Conservation (phyloP, 305 asterid species). For the Ruellia speciosa region DNA sequence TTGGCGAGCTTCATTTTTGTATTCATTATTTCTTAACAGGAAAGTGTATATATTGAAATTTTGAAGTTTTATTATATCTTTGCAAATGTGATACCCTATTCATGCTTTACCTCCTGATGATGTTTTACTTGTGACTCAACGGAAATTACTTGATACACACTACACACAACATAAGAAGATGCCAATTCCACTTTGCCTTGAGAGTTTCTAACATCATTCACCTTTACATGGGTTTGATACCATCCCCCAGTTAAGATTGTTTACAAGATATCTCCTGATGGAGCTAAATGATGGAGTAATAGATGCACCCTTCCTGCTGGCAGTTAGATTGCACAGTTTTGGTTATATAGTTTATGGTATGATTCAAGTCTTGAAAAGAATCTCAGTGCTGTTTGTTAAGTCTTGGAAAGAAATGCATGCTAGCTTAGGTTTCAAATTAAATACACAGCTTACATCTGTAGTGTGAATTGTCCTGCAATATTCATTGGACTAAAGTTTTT, state of each 20-base stretch:
- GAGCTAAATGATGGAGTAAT: no score
- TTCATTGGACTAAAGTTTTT: slow-evolving; percentile 15
- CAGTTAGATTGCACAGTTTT: slow-evolving; percentile 6
- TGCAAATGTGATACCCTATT: no score
- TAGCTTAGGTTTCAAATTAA: no score
- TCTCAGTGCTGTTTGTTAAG: no score
- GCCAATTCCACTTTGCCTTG: slow-evolving; percentile 10
- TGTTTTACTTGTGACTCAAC: not conserved
- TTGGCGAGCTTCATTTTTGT: slow-evolving; percentile 11
- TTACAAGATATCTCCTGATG: no score
- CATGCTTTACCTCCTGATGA: not conserved
- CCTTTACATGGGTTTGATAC: no score
- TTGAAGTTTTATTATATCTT: not conserved
- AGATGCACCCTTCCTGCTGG: not conserved
- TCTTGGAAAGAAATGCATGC: no score
- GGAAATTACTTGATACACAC: slow-evolving; percentile 1
- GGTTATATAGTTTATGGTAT: not conserved
- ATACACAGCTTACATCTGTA: no score
- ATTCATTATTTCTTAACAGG: not conserved
- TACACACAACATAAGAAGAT: not conserved
- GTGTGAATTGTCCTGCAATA: not conserved
- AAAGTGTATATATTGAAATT: slow-evolving; percentile 15
- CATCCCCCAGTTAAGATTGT: no score
- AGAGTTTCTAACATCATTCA: slow-evolving; percentile 8
- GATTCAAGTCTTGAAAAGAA: no score